These are phyloP conservation scores for Keithomyces neogunnii DNA, from an alignment of 2,329 filamentous ascomycete species.

Conservation along the genomic window DNA sequence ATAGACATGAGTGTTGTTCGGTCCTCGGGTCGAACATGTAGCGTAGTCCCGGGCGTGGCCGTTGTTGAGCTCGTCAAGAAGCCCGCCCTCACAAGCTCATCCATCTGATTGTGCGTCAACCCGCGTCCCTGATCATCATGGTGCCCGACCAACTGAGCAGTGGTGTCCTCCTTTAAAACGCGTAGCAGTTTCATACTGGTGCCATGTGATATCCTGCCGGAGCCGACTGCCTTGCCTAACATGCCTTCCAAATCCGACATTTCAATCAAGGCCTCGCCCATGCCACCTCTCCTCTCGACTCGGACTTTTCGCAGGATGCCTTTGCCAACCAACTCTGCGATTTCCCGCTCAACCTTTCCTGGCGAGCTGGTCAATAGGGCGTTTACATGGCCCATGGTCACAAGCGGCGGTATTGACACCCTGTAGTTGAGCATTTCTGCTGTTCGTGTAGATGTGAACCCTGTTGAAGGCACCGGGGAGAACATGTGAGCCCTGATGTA, in stretches of 20 bases:
- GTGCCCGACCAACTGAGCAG: slow-evolving; percentile 21
- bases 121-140: slow-evolving; percentile 2
- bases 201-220: slow-evolving; percentile 26
- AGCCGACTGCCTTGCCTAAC: slow-evolving; percentile 22
- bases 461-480: slow-evolving; percentile 50
- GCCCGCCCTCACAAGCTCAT: slow-evolving; percentile 54
- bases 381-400: slow-evolving; percentile 58
- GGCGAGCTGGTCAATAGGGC: slow-evolving; percentile 47
- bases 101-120: slow-evolving; percentile 39
- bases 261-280: slow-evolving; percentile 58
- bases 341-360: slow-evolving; percentile 58
- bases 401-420: slow-evolving; percentile 50
- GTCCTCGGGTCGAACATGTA: slow-evolving; percentile 42
- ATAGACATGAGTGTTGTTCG: slow-evolving; percentile 51
- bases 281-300: slow-evolving; percentile 50
- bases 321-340: slow-evolving; percentile 48
- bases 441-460: slow-evolving; percentile 56
- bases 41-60: slow-evolving; percentile 23
- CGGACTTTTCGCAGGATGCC: slow-evolving; percentile 54
- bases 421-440: slow-evolving; percentile 57
- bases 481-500: slow-evolving; percentile 57
- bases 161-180: slow-evolving; percentile 43
- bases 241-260: slow-evolving; percentile 45
- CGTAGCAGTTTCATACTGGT: slow-evolving; percentile 42
- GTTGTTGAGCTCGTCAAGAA: slow-evolving; percentile 49